Percentiles rank a stretch among this genome's conserved stretches.
Conservation (phyloP, 2,329 filamentous ascomycete species). For the Shiraia bambusicola region DNA sequence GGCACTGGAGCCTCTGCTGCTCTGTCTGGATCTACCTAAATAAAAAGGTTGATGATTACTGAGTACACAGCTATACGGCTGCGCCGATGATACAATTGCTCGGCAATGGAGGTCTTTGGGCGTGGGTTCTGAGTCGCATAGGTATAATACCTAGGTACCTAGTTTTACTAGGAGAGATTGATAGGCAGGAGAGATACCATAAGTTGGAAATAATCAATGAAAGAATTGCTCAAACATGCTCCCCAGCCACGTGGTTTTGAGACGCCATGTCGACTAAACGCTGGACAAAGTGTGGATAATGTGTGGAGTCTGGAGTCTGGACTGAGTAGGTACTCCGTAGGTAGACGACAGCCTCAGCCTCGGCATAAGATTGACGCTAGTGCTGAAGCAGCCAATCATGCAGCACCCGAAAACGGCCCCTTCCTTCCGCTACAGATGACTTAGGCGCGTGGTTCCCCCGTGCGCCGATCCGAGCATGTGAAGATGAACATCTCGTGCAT, state of each 20-base stretch:
- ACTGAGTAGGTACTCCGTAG: too few relatives aligned
- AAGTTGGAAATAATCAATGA: too few relatives aligned
- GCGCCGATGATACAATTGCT: not conserved
- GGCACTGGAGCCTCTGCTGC: slow-evolving; percentile 28
- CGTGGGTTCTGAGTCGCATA: too few relatives aligned
- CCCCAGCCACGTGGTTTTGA: too few relatives aligned
- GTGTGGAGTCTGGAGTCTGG: too few relatives aligned
- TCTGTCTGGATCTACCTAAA: slow-evolving; percentile 34
- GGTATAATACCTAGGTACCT: too few relatives aligned
- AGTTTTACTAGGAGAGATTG: too few relatives aligned
- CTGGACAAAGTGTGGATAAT: too few relatives aligned
- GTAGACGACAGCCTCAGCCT: not conserved
- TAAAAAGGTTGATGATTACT: slow-evolving; percentile 3
- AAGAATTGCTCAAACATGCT: too few relatives aligned
- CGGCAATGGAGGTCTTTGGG: too few relatives aligned
- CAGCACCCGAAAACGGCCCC: not conserved
- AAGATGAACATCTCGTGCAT: not conserved
- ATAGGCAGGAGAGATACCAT: too few relatives aligned
- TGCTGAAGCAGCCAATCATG: slow-evolving; percentile 1
- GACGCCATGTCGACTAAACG: too few relatives aligned
- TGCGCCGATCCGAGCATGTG: slow-evolving; percentile 4
- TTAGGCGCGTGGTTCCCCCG: not conserved
- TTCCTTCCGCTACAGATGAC: not conserved
- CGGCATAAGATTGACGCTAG: not conserved
- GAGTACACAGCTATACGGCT: slow-evolving; percentile 1